Conservation (phyloP, 345 rosid genomes). For the Passiflora organensis region DNA sequence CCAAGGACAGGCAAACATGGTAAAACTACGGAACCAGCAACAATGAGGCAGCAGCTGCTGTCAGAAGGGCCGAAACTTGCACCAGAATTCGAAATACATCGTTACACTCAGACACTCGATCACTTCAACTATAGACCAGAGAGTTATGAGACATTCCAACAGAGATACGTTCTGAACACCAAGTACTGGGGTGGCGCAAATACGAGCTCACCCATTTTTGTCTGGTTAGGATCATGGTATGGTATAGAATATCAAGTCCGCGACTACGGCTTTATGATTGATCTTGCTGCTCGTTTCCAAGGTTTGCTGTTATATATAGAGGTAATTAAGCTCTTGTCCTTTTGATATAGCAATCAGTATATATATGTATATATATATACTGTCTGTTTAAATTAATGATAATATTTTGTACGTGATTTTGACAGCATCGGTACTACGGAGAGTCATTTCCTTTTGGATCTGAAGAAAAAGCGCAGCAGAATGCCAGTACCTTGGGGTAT, state of each 20-base stretch:
- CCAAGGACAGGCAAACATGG: too few relatives aligned
- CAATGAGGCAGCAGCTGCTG: too few relatives aligned
- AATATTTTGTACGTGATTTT: not conserved
- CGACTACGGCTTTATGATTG: not conserved
- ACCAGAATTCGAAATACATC: not conserved
- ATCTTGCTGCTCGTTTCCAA: constrained; percentile 22
- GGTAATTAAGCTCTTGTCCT: too few relatives aligned
- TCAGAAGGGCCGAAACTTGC: too few relatives aligned
- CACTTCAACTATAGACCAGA: constrained; percentile 8
- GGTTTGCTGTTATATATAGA: constrained; percentile 25
- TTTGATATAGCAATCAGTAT: too few relatives aligned
- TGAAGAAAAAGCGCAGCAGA: not conserved
- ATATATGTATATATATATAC: too few relatives aligned
- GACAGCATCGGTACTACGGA: constrained; percentile 6
- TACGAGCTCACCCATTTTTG: constrained; percentile 16
- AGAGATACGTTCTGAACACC: constrained; percentile 1
- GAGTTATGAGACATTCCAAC: constrained; percentile 1
- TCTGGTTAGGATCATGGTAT: constrained; percentile 10
- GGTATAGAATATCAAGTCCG: not conserved
- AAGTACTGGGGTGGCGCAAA: constrained; percentile 17
- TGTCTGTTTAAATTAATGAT: too few relatives aligned
- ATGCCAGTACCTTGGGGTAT: constrained; percentile 1
- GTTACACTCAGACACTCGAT: constrained; percentile 4
- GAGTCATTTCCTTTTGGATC: constrained; percentile 8
- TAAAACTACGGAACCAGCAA: too few relatives aligned